Evolutionary conservation across 352 stramenopile species (phyloP).

Genomic region (Thalassiosira hispida): DNA sequence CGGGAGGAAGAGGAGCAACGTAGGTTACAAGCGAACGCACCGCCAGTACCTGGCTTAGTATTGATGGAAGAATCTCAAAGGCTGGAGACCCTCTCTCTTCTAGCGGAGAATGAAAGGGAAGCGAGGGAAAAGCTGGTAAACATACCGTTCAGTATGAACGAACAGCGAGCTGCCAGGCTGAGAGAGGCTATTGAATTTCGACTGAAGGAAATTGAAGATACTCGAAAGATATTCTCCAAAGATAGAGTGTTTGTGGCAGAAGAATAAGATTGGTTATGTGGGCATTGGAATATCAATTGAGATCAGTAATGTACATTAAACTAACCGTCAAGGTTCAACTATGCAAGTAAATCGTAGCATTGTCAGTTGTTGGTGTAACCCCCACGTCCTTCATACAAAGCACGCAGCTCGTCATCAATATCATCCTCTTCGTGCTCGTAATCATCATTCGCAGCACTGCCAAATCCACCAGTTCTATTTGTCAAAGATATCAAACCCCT

Average conservation of each 20-base stretch:
- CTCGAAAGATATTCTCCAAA: slow-evolving; percentile 50
- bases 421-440: slow-evolving; percentile 38
- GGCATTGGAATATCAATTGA: background rate
- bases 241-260: slow-evolving; percentile 43
- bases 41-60: slow-evolving; percentile 45
- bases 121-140: slow-evolving; percentile 36
- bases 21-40: slow-evolving; percentile 28
- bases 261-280: slow-evolving; percentile 11
- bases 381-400: slow-evolving; percentile 28
- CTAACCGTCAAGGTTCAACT: background rate
- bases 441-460: background rate
- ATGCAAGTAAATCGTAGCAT: background rate
- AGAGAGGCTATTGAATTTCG: slow-evolving; percentile 47
- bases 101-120: slow-evolving; percentile 49
- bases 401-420: slow-evolving; percentile 40
- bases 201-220: slow-evolving; percentile 57
- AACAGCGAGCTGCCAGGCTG: slow-evolving; percentile 31
- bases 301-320: no score
- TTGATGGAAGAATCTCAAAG: slow-evolving; percentile 50
- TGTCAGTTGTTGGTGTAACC: slow-evolving; percentile 15
- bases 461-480: background rate
- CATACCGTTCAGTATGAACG: slow-evolving; percentile 52
- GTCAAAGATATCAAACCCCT: slow-evolving; percentile 8
- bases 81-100: slow-evolving; percentile 43
- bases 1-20: slow-evolving; percentile 36